These are phyloP conservation scores for Usnea hakonensis DNA, from an alignment of 495 filamentous ascomycete species.

Conservation along the genomic window DNA sequence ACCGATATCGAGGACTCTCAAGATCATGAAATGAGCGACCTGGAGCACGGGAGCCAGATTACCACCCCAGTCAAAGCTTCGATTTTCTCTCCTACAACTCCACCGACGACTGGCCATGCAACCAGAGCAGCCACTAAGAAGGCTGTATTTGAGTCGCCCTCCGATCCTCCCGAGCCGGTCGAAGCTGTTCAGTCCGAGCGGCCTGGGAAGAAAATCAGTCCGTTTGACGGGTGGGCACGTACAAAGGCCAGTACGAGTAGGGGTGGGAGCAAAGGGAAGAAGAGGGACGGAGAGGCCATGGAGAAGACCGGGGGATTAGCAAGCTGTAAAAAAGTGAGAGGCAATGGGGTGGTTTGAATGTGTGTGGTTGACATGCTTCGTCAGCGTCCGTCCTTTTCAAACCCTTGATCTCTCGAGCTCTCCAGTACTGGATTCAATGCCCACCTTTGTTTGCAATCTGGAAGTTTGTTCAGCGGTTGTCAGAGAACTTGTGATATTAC, in stretches of 20 bases:
- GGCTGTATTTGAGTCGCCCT: slow-evolving; percentile 13
- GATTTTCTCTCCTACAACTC: slow-evolving; percentile 44
- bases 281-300: slow-evolving; percentile 37
- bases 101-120: slow-evolving; percentile 47
- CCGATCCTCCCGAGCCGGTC: slow-evolving; percentile 21
- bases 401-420: neutral
- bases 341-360: neutral
- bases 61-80: slow-evolving; percentile 44
- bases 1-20: slow-evolving; percentile 52
- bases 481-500: neutral
- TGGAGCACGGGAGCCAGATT: slow-evolving; percentile 25
- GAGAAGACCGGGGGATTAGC: slow-evolving; percentile 24
- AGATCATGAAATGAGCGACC: slow-evolving; percentile 21
- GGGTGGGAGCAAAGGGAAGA: slow-evolving; percentile 28
- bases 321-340: slow-evolving; percentile 21
- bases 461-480: neutral
- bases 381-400: neutral
- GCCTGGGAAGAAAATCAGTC: slow-evolving; percentile 42
- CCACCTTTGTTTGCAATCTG: neutral
- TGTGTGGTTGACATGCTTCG: neutral
- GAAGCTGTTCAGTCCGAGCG: slow-evolving; percentile 11
- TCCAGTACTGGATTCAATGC: neutral
- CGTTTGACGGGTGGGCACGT: slow-evolving; percentile 59
- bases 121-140: slow-evolving; percentile 36
- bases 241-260: slow-evolving; percentile 42